Evolutionary conservation across 768 basidiomycete species (phyloP).

Genomic region (Russula griseocarnosa): DNA sequence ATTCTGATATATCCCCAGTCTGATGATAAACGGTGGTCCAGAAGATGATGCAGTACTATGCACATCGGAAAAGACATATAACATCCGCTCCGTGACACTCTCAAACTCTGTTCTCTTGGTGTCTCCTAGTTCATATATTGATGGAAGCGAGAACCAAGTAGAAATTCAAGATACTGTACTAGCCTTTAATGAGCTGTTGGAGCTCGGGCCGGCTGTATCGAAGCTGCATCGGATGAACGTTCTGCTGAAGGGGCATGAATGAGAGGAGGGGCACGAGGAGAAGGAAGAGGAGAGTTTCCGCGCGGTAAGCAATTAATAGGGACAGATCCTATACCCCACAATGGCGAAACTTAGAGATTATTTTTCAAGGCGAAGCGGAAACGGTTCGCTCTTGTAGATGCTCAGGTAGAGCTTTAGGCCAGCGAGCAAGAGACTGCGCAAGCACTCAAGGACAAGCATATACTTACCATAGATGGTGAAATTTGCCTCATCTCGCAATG

Average conservation of each 20-base stretch:
- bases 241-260: constrained; percentile 61
- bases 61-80: constrained; percentile 74
- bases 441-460: constrained; percentile 62
- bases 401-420: constrained; percentile 67
- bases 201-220: constrained; percentile 74
- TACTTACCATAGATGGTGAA: constrained; percentile 70
- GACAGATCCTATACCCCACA: neutral
- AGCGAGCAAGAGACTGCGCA: constrained; percentile 68
- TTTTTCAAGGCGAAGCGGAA: constrained; percentile 35
- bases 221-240: constrained; percentile 61
- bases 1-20: constrained; percentile 19
- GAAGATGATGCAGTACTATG: constrained; percentile 90
- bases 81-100: constrained; percentile 77
- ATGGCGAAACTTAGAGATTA: neutral
- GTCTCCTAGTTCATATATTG: constrained; percentile 41
- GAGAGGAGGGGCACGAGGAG: constrained; percentile 60
- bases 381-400: constrained; percentile 55
- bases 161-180: constrained; percentile 78
- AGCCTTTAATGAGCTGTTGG: constrained; percentile 82
- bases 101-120: constrained; percentile 85
- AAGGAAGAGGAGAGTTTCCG: constrained; percentile 42
- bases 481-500: neutral
- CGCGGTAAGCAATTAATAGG: constrained; percentile 28
- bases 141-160: constrained; percentile 42
- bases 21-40: constrained; percentile 72